Evolutionary conservation across 73 alveolate genomes (phyloP), one percentile per base, ranked within the genome.

Genomic region (Halteria grandinella): DNA sequence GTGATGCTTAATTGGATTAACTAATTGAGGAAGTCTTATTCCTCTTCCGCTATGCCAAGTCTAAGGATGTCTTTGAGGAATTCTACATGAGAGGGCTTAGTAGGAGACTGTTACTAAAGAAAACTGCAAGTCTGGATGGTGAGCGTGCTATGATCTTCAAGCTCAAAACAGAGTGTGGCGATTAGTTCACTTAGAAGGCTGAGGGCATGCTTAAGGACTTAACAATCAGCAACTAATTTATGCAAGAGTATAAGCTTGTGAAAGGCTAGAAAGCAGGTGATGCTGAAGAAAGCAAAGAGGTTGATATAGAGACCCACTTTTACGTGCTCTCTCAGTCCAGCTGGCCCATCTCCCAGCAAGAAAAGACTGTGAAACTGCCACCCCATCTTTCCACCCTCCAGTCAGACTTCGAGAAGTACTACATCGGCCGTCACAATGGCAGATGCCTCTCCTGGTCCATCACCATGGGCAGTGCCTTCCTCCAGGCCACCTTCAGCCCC

Each of bases 41-140:
- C 23, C 72, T 85, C 12, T 66, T 85, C 66, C 70, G 83, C 33
- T 79, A 79, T 45, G 79, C 79, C 14, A 63, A 79, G 20, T 82
- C 94, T 24, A 85, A 85, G 73, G 94, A 85, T 69, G 74, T 85
- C 29, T 85, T 85, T 33, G 94, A 85, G 36, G 87, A 70, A 17
- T 85, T 85, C 53, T 85, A 85, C 45, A 39, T 70, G 21, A 41
- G 85, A 15, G 79, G 90, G 20, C 58, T 85, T 44, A 60, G 87
- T 32, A 69, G 87, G 45, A 63, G 94, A 54, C 55, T 85, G 54
- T 43, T 85, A 23, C 58, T 79, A 15, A 83, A 85, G 48, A 63
- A 77, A 25, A 53, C 89, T 17, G 66, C 73, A 10, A 64, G 87
- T 44, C 45, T 14, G 18, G 90, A 85, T 24, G 62, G 73, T 5